These are phyloP conservation scores for Picea sitchensis DNA, from an alignment of 75 land plant genomes.

Conservation along the genomic window DNA sequence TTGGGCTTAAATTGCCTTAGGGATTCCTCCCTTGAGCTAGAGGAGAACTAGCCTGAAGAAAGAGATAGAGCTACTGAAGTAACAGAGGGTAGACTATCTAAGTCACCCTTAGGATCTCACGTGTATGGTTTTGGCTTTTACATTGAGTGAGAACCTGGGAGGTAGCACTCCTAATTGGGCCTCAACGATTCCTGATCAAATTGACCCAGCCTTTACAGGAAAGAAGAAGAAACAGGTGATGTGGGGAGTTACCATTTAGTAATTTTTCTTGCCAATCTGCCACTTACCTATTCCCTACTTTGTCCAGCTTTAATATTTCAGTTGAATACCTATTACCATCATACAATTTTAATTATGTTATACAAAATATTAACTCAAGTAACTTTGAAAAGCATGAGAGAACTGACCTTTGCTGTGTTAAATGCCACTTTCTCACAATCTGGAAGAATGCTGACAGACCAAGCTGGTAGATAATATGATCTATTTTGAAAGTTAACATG, in stretches of 20 bases:
- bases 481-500: conserved; percentile 39
- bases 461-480: conserved; percentile 73
- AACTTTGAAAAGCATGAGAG: background rate
- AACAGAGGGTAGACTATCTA: too few relatives aligned
- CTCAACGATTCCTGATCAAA: background rate
- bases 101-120: too few relatives aligned
- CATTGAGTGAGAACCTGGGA: too few relatives aligned
- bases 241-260: background rate
- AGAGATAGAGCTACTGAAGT: too few relatives aligned
- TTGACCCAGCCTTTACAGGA: background rate
- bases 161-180: too few relatives aligned
- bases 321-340: too few relatives aligned
- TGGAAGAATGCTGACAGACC: conserved; percentile 91
- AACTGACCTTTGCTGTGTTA: conserved; percentile 79
- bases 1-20: too few relatives aligned
- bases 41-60: too few relatives aligned
- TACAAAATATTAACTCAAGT: background rate
- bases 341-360: background rate
- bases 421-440: conserved; percentile 78
- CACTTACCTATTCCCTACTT: background rate
- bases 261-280: background rate
- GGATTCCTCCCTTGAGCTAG: too few relatives aligned
- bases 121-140: too few relatives aligned
- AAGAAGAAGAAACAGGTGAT: background rate
- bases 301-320: background rate